These are phyloP conservation scores for Curvularia verruculosa DNA, from an alignment of 2,329 filamentous ascomycete species.

Conservation along the genomic window DNA sequence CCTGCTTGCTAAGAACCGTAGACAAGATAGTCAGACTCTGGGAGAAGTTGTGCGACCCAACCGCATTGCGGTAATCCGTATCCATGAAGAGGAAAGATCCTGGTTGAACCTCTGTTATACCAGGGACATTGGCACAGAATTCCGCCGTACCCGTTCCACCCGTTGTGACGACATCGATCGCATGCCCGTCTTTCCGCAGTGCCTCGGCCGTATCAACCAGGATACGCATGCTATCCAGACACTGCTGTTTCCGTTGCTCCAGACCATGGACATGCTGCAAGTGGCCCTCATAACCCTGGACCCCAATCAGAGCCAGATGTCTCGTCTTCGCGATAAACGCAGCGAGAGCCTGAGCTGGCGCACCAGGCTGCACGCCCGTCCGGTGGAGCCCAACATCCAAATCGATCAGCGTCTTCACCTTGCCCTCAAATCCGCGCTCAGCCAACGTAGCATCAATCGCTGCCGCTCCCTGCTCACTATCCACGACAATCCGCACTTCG, in stretches of 20 bases:
- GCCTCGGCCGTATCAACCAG: conserved; percentile 53
- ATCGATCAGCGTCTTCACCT: conserved; percentile 55
- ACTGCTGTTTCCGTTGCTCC: conserved; percentile 52
- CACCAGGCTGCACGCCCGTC: conserved; percentile 55
- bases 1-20: conserved; percentile 58
- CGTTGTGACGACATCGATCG: conserved; percentile 59
- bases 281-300: conserved; percentile 62
- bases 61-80: conserved; percentile 61
- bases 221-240: conserved; percentile 55
- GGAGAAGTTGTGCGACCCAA: conserved; percentile 54
- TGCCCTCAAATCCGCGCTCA: conserved; percentile 45
- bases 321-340: conserved; percentile 45
- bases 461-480: conserved; percentile 54
- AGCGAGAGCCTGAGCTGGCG: conserved; percentile 51
- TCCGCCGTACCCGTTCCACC: conserved; percentile 61
- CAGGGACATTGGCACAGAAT: conserved; percentile 58
- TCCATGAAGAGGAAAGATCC: conserved; percentile 65
- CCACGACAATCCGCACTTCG: conserved; percentile 56
- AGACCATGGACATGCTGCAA: conserved; percentile 58
- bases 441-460: conserved; percentile 55
- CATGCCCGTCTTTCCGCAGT: conserved; percentile 52
- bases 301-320: conserved; percentile 55
- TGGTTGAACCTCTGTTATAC: conserved; percentile 61
- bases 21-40: conserved; percentile 58
- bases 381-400: conserved; percentile 59